Conservation (phyloP, 2,329 filamentous ascomycete genomes). For the Fusarium penzigii region DNA sequence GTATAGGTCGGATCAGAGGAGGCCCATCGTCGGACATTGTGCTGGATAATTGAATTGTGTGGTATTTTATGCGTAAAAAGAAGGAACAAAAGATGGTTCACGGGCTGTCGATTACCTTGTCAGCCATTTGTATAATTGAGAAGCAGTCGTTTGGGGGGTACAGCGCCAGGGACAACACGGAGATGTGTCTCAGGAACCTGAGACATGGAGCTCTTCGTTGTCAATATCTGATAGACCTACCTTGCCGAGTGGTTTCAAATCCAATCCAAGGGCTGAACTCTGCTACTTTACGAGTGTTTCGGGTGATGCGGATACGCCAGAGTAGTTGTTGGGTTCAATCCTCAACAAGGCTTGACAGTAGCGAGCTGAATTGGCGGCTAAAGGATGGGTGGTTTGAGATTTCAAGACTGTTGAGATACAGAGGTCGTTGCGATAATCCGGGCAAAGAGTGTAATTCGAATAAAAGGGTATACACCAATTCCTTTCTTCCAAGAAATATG, state of each 20-base stretch:
- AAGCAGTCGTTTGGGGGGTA: neutral
- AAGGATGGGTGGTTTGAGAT: neutral
- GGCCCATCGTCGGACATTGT: conserved; percentile 48
- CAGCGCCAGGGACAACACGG: neutral
- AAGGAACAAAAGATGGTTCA: neutral
- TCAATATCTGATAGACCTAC: neutral
- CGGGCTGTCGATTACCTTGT: neutral
- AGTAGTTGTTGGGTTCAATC: neutral
- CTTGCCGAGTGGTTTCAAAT: neutral
- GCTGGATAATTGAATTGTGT: neutral
- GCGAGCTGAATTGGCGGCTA: neutral
- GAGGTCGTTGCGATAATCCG: neutral
- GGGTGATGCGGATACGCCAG: neutral
- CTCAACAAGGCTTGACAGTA: neutral
- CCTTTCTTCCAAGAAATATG: too few species aligned
- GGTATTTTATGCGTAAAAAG: neutral
- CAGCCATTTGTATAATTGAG: neutral
- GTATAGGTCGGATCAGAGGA: conserved; percentile 66
- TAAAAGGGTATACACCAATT: too few species aligned
- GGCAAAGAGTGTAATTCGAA: too few species aligned
- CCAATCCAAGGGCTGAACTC: too few species aligned
- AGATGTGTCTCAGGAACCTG: neutral
- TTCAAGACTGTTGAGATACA: neutral
- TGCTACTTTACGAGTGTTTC: neutral
- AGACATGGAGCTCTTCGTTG: neutral